phyloP scores from a whole-genome alignment of 306 rosid genomes.

The Quercus suber region DNA sequence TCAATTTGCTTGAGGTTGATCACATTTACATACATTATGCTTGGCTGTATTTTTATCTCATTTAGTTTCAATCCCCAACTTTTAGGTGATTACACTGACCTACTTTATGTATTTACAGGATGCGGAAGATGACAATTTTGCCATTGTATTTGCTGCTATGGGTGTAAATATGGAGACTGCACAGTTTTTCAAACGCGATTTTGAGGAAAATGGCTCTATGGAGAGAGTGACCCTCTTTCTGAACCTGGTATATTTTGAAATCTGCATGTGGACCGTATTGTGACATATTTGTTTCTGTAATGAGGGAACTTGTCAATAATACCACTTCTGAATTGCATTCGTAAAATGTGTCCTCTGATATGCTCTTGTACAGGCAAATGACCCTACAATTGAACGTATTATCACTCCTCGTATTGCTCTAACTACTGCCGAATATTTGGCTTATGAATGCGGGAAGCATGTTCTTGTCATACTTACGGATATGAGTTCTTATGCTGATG shows the following conservation, averaged over 20 bases:
- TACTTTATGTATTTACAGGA: conserved; percentile 48
- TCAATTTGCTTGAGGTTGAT: neutral
- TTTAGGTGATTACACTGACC: conserved; percentile 17
- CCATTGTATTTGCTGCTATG: conserved; percentile 99
- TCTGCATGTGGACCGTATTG: conserved; percentile 4
- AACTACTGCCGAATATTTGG: conserved; percentile 98
- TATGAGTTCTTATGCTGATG: conserved; percentile 99
- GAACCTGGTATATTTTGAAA: conserved; percentile 66
- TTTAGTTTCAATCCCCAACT: neutral
- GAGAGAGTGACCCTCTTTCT: conserved; percentile 99
- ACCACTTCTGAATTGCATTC: neutral
- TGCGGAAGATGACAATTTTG: conserved; percentile 87
- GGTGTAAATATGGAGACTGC: conserved; percentile 99
- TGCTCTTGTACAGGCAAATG: conserved; percentile 78
- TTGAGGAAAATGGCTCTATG: conserved; percentile 99
- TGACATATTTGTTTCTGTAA: neutral
- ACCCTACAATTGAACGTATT: conserved; percentile 98
- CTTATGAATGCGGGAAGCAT: conserved; percentile 99
- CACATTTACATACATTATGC: neutral
- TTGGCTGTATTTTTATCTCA: neutral
- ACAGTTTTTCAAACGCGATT: conserved; percentile 97
- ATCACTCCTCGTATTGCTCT: conserved; percentile 99
- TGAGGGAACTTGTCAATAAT: conserved; percentile 8
- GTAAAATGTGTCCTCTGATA: conserved; percentile 15
- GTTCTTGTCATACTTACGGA: conserved; percentile 98